These are phyloP conservation scores for Blastobotrys aristatus DNA, from an alignment of 1,139 yeast genomes.

Conservation along the genomic window DNA sequence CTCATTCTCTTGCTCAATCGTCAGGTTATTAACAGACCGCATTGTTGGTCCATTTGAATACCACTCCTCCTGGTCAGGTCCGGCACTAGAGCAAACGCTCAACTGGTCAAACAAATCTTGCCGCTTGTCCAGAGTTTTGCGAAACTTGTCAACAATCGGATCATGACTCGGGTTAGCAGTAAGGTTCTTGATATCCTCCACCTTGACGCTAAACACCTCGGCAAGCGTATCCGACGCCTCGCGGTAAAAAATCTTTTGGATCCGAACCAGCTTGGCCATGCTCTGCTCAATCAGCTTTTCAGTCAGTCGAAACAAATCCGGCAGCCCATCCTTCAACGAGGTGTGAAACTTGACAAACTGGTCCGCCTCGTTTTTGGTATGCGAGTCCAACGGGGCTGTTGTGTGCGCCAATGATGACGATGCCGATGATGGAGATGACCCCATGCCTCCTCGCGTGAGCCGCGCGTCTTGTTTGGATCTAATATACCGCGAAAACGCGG, in stretches of 20 bases:
- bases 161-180: constrained; percentile 14
- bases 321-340: constrained; percentile 28
- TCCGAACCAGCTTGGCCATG: constrained; percentile 22
- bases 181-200: constrained; percentile 19
- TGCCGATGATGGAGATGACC: not conserved
- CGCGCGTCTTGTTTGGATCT: constrained; percentile 16
- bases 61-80: not conserved
- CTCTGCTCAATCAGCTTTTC: constrained; percentile 25
- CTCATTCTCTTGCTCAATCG: no score
- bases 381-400: constrained; percentile 2
- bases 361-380: constrained; percentile 20
- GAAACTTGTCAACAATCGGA: constrained; percentile 20
- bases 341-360: constrained; percentile 26
- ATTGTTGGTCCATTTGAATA: no score
- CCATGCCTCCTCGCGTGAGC: not conserved
- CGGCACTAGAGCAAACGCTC: not conserved
- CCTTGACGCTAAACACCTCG: constrained; percentile 21
- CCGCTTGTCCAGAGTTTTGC: constrained; percentile 1
- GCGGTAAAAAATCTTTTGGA: constrained; percentile 29
- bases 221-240: constrained; percentile 28
- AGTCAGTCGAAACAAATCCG: constrained; percentile 25
- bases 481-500: constrained; percentile 23
- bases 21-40: no score
- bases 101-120: constrained; percentile 4
- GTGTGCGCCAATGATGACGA: not conserved